These are phyloP conservation scores for Fusarium setosum DNA, from an alignment of 2,329 filamentous ascomycete species.

Conservation along the genomic window DNA sequence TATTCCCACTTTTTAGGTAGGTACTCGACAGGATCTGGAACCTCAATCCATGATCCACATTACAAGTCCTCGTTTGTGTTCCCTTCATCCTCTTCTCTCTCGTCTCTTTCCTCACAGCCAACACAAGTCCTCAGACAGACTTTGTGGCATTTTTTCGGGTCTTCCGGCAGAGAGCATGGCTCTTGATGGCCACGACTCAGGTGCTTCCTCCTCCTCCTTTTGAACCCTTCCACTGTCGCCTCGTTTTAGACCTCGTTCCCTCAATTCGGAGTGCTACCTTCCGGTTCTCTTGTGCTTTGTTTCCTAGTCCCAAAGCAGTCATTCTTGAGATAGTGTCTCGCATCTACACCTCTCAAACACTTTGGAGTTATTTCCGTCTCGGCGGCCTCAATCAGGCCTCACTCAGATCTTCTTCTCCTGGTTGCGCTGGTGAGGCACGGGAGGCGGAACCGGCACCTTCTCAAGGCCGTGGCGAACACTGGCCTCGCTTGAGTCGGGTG, in stretches of 20 bases:
- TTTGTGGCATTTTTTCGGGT: constrained; percentile 21
- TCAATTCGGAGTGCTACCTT: neutral
- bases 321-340: neutral
- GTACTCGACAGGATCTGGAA: constrained; percentile 17
- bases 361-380: neutral
- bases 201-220: constrained; percentile 45
- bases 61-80: too few relatives aligned
- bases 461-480: constrained; percentile 42
- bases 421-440: constrained; percentile 14
- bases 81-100: constrained; percentile 1
- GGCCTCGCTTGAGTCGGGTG: constrained; percentile 41
- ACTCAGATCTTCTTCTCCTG: constrained; percentile 37
- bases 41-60: constrained; percentile 18
- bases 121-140: constrained; percentile 9
- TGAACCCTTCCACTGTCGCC: constrained; percentile 27
- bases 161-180: constrained; percentile 23
- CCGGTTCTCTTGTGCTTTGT: constrained; percentile 7
- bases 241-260: constrained; percentile 23
- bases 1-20: constrained; percentile 4
- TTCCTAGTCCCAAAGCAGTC: neutral
- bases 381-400: neutral
- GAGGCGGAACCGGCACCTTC: constrained; percentile 32
- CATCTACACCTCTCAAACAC: neutral
- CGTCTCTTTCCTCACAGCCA: constrained; percentile 23
- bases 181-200: constrained; percentile 38